Conservation (phyloP, 2,329 filamentous ascomycete genomes). For the Pyrenochaeta sp. region DNA sequence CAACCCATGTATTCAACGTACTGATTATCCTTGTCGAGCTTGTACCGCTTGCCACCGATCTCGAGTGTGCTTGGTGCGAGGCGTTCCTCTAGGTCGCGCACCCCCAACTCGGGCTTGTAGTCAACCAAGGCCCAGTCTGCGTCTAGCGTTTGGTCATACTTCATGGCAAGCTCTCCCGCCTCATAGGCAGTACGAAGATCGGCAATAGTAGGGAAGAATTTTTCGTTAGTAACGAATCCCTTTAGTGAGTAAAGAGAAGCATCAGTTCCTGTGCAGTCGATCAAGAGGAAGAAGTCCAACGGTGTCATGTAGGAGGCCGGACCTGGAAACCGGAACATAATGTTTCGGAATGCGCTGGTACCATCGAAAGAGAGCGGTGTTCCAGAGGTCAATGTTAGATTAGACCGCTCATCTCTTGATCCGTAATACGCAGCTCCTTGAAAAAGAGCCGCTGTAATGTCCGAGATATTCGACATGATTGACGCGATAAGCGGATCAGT, state of each 20-base stretch:
- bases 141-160: constrained; percentile 58
- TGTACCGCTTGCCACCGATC: constrained; percentile 54
- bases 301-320: constrained; percentile 52
- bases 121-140: constrained; percentile 57
- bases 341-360: constrained; percentile 49
- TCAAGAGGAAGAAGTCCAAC: constrained; percentile 56
- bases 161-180: constrained; percentile 51
- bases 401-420: constrained; percentile 27
- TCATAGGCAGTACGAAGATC: constrained; percentile 58
- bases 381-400: constrained; percentile 33
- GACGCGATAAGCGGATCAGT: constrained; percentile 50
- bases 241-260: constrained; percentile 53
- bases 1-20: constrained; percentile 50
- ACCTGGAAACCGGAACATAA: constrained; percentile 56
- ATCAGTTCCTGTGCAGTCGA: constrained; percentile 57
- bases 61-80: constrained; percentile 52
- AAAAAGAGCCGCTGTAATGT: constrained; percentile 55
- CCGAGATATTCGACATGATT: constrained; percentile 56
- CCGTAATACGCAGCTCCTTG: constrained; percentile 40
- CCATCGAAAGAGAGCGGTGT: constrained; percentile 52
- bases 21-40: constrained; percentile 50
- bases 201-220: constrained; percentile 62
- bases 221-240: constrained; percentile 58
- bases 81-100: constrained; percentile 51
- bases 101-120: constrained; percentile 41